A percentile compares a stretch with the other conserved stretches of the same genome.
Conservation (phyloP, 805 yeast species). For the Phaffomyces opuntiae region DNA sequence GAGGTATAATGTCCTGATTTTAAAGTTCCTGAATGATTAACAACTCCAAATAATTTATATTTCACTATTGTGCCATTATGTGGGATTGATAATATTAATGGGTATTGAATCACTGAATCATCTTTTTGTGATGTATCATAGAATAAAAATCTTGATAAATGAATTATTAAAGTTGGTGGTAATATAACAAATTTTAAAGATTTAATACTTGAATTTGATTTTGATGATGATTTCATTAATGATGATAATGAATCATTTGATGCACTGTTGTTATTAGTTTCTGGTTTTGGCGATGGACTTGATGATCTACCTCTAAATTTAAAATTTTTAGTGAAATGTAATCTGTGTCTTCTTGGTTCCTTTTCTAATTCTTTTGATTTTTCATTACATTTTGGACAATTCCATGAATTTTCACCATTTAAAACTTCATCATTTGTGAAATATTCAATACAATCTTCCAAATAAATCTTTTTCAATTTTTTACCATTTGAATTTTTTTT, state of each 20-base stretch:
- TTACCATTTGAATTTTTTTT: slow-evolving; percentile 23
- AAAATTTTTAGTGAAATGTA: slow-evolving; percentile 14
- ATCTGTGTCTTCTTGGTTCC: slow-evolving; percentile 15
- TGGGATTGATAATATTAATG: slow-evolving; percentile 43
- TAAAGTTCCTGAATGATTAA: slow-evolving; percentile 65
- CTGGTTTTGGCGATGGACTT: slow-evolving; percentile 8
- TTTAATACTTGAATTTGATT: slow-evolving; percentile 48
- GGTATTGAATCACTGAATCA: slow-evolving; percentile 46
- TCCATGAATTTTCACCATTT: slow-evolving; percentile 75
- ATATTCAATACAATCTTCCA: slow-evolving; percentile 58
- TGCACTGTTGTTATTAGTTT: not conserved
- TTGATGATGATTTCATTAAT: slow-evolving; percentile 9
- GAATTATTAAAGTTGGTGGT: slow-evolving; percentile 75
- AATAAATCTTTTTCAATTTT: slow-evolving; percentile 22
- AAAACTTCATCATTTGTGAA: slow-evolving; percentile 60
- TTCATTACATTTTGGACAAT: slow-evolving; percentile 62
- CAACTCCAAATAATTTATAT: slow-evolving; percentile 54
- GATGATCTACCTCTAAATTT: slow-evolving; percentile 26
- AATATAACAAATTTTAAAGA: slow-evolving; percentile 67
- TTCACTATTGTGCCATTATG: slow-evolving; percentile 29
- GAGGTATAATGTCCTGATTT: slow-evolving; percentile 76
- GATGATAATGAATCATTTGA: slow-evolving; percentile 13
- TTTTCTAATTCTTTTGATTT: slow-evolving; percentile 6
- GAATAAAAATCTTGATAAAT: slow-evolving; percentile 70
- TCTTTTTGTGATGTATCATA: slow-evolving; percentile 49